Evolutionary conservation across 2,329 filamentous ascomycete species (phyloP), one percentile per base, ranked within the genome.

Genomic region (Hypoxylon sp.): DNA sequence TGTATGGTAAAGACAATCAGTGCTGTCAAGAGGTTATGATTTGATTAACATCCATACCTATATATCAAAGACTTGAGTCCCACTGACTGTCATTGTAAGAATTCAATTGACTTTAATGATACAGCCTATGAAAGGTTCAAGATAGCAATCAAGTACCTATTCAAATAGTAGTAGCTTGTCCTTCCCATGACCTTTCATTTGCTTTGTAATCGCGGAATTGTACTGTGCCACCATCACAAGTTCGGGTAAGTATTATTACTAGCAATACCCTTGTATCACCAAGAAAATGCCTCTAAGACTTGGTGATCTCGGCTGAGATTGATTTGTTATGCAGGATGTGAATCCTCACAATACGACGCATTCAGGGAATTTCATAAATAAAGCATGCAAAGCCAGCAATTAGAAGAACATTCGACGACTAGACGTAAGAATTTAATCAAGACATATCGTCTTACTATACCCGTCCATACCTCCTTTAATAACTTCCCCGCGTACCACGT

Each of bases 291-390:
- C 65, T 65, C 66, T 63, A 45, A 45, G 45, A 46, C n/a, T 55
- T 41, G 62, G 57, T 43, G 65, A 70, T 68, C 62, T 60, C 52
- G 60, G 55, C 63, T 68, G 60, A 66, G 62, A 66, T 68, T 66
- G 52, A 55, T 57, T 60, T 43, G 36, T 68, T 63, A 66, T 66
- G 68, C 65, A 64, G 58, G 21, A 41, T 51, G 11, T 34, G 49
- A 67, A 67, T 70, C 61, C 67, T 67, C 64, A 60, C 34, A 49
- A 59, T 62, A 52, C 50, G 25, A 69, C 65, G 5, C 2, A 36
- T 17, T 49, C 51, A 52, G 36, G 21, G 19, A 38, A n/a, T 51
- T 58, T 57, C 19, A 63, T 59, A 56, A 55, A 23, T 38, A 32
- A 36, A 34, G 21, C 5, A n/a, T 49, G 23, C 30, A 25, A 19